Percentiles rank a stretch among this genome's conserved stretches.
Conservation (phyloP, 2,329 filamentous ascomycete genomes). For the Colletotrichum sojae region DNA sequence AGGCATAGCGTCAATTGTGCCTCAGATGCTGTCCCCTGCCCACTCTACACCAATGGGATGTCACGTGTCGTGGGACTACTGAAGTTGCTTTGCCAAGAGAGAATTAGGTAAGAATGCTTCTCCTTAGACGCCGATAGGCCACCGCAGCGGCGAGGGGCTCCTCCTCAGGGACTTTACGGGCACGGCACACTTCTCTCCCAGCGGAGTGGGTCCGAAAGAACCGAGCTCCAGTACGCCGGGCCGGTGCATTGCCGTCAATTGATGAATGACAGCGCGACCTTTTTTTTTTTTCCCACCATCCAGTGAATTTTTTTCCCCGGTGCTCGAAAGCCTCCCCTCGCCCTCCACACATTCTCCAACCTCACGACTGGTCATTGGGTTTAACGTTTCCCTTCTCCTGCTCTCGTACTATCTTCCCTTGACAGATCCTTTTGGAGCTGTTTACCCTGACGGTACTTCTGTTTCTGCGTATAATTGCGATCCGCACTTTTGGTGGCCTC, state of each 20-base stretch:
- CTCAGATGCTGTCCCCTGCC: not conserved
- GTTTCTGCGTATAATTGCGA: conserved; percentile 25
- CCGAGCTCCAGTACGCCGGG: conserved; percentile 37
- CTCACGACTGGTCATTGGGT: conserved; percentile 18
- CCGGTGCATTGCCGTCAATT: conserved; percentile 41
- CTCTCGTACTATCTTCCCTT: conserved; percentile 6
- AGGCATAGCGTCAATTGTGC: not conserved
- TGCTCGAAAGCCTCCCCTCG: conserved; percentile 9
- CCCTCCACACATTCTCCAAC: conserved; percentile 16
- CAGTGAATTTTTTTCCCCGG: conserved; percentile 26
- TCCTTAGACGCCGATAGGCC: conserved; percentile 2
- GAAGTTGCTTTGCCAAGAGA: no score
- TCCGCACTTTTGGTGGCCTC: conserved; percentile 29
- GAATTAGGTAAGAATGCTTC: conserved; percentile 23
- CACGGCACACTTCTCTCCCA: conserved; percentile 5
- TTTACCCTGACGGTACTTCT: conserved; percentile 23
- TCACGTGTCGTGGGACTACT: not conserved
- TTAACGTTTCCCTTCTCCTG: conserved; percentile 18
- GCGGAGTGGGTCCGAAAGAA: conserved; percentile 32
- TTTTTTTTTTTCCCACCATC: conserved; percentile 21
- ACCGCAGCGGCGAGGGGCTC: conserved; percentile 16
- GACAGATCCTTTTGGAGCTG: conserved; percentile 19
- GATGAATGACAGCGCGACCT: conserved; percentile 36
- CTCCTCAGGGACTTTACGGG: not conserved
- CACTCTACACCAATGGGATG: not conserved